Base-by-base conservation (phyloP, 2,329 filamentous ascomycete species). In the Trichophyton benhamiae region DNA sequence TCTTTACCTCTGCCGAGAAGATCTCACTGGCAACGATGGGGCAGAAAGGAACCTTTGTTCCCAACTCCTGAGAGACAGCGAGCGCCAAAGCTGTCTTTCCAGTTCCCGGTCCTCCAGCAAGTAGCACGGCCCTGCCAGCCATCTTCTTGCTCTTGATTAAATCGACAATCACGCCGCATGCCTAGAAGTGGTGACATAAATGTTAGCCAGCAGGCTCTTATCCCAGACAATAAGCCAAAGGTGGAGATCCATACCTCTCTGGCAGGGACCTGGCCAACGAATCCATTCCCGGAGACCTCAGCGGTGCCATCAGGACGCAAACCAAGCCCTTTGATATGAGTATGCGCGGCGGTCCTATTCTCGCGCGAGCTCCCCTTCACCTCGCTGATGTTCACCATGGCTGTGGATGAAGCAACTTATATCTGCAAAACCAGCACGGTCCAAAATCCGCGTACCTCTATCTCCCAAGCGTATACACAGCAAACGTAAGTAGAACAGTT, bases 1-100 rank as follows among this genome's bases (percentile, higher is more conserved):
- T 99, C 84, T 99, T 99, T 66, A 99, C 91, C 77, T 99, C 94
- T 53, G 92, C 87, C 68, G 90, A 96, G 79, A 96, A 99, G 70
- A 99, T 88, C 77, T 99, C 94, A 79, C 91, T 96, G 68, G 91
- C 94, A 60, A 96, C 94, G 72, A 99, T 97, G 44, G 92, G 91
- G 75, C 94, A 96, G 74, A 99, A 99, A 5, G 94, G 94, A 62
- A 99, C 95, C 79, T 96, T 97, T 58, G 91, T 96, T 68, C 94
- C 94, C 66, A 99, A 82, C 75, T 99, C 94, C 77, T 97, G 94
- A 75, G 90, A 95, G 68, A 99, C 89, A 57, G 94, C 94, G 64
- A 97, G 83, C 57, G 94, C 94, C 66, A 99, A 84, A 30, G 94
- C 94, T 30, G 94, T 99, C 81, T 99, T 99, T 75, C 94, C 94